A percentile compares a stretch with the other conserved stretches of the same genome.
These are phyloP conservation scores for Aspergillus sclerotioniger DNA, from an alignment of 495 filamentous ascomycete genomes.

Conservation along the genomic window DNA sequence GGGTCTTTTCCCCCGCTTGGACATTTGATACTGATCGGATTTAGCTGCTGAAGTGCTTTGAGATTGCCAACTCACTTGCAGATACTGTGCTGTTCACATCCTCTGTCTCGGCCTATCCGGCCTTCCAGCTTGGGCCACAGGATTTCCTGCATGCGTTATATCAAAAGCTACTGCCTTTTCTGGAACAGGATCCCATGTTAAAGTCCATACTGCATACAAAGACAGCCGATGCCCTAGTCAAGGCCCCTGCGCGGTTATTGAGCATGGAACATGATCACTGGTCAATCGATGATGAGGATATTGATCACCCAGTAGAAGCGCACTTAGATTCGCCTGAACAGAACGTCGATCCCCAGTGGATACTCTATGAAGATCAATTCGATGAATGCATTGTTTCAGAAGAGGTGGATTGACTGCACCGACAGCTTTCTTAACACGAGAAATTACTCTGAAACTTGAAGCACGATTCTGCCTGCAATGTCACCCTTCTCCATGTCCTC, in stretches of 20 bases:
- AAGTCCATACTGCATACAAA: conserved; percentile 31
- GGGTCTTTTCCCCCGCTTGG: background rate
- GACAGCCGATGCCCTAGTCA: conserved; percentile 29
- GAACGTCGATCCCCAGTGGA: background rate
- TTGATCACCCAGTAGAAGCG: background rate
- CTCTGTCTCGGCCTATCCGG: background rate
- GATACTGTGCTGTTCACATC: conserved; percentile 29
- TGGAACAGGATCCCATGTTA: conserved; percentile 27
- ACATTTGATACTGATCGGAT: background rate
- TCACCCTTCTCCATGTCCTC: conserved; percentile 48
- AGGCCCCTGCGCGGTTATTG: conserved; percentile 25
- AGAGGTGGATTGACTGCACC: background rate
- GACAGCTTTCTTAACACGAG: background rate
- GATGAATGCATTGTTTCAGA: too few species aligned
- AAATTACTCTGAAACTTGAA: conserved; percentile 29
- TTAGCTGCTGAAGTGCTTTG: conserved; percentile 35
- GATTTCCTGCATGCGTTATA: conserved; percentile 35
- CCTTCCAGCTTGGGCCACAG: conserved; percentile 25
- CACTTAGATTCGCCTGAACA: background rate
- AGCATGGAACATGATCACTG: conserved; percentile 1
- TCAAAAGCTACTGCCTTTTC: conserved; percentile 30
- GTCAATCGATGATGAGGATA: background rate
- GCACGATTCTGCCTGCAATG: conserved; percentile 40
- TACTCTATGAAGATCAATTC: background rate
- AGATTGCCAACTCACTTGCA: conserved; percentile 34